Percentiles rank a stretch among this genome's conserved stretches.
Conservation (phyloP, 495 filamentous ascomycete species). For the Neurospora sp. region DNA sequence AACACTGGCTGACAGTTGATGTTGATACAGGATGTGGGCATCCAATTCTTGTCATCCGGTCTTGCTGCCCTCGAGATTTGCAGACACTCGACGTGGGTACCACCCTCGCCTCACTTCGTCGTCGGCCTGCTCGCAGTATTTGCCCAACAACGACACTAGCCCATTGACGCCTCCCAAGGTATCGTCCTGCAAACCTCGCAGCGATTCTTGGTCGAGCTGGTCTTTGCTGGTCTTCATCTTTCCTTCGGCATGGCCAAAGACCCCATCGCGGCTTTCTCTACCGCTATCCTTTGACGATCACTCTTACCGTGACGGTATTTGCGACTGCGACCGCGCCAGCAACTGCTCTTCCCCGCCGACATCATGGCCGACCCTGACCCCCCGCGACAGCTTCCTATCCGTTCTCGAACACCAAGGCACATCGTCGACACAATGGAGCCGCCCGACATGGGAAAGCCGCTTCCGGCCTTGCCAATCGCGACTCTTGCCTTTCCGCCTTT, state of each 20-base stretch:
- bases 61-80: background rate
- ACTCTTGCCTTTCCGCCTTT: background rate
- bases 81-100: background rate
- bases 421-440: background rate
- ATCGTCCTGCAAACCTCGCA: background rate
- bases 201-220: background rate
- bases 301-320: background rate
- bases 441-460: background rate
- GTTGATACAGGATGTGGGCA: background rate
- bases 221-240: background rate
- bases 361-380: background rate
- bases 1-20: background rate
- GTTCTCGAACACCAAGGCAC: background rate
- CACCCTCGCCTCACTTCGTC: background rate
- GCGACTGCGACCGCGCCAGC: background rate
- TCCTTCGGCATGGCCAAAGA: background rate
- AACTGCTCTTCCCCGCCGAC: background rate
- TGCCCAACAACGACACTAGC: background rate
- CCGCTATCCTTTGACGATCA: background rate
- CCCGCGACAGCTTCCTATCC: background rate
- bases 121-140: background rate
- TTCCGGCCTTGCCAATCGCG: background rate
- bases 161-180: background rate
- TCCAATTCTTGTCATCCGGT: background rate
- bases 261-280: background rate